Base-by-base conservation (phyloP, 169 alveolate species). In the Babesia microti region DNA sequence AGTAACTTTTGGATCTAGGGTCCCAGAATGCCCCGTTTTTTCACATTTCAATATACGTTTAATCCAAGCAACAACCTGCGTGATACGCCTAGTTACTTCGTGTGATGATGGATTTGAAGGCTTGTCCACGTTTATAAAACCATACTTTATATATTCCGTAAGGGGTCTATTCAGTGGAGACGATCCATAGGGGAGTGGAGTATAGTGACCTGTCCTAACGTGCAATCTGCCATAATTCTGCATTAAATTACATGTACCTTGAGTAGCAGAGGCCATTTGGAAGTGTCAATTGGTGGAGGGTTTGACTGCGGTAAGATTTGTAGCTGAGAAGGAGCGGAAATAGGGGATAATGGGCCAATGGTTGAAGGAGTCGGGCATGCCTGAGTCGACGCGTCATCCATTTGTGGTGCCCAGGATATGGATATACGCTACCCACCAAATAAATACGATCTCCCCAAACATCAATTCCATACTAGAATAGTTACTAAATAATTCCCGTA, bases 31-130 rank as follows among this genome's bases (percentile, higher is more conserved):
- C 15, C 99, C 99, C 17, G 99, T 97, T 85, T 97, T 97, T 67
- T 97, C 99, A 48, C 97, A 94, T 56, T 95, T 87, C 70, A 95
- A 81, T 41, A 97, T 94, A 56, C 92, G 88, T 75, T 95, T 97
- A 30, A 97, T 87, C 99, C 99, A 97, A 11, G 98, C 96, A n/a
- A 97, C 99, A 21, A 91, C 95, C 68, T 56, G 41, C 27, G 21
- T 32, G n/a, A 50, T 12, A 50, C n/a, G n/a, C n/a, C 5, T 17
- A 28, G 43, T 5, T 3, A 81, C 90, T 80, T 97, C 99, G 75
- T 97, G 99, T 33, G 98, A 91, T 14, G 99, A 93, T 19, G 99
- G 99, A 78, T 97, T 97, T 32, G 98, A 90, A 30, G 99, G 99
- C 84, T 97, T 95, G 81, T 97, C 99, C 55, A 97, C 85, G 68